Evolutionary conservation across 495 filamentous ascomycete species (phyloP), one percentile per base, ranked within the genome.

Genomic region (Penicillium roqueforti): DNA sequence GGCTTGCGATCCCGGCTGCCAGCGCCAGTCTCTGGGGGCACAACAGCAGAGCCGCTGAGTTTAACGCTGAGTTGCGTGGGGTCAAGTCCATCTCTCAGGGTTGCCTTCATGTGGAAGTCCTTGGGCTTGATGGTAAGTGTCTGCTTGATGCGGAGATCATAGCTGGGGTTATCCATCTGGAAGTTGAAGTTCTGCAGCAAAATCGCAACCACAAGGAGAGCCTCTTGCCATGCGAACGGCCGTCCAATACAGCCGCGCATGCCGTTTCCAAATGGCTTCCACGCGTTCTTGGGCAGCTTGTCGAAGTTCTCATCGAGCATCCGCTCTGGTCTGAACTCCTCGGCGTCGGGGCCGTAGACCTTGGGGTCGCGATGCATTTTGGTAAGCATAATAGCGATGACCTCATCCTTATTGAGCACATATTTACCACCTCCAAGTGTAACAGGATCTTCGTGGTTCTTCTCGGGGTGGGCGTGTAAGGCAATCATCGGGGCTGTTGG

Each of bases 101-200:
- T 76, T 7, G 86, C 87, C 22, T 76, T 81, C 74, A 93, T 88
- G 44, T 76, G 77, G 65, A 91, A 86, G 41, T 80, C 82, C 49
- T 85, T 83, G 0, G 89, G 89, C 65, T 92, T 93, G 65, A 88
- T 80, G 1, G 87, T 91, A 9, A 91, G 71, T 0, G 86, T 88
- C 64, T 87, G 80, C 63, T 86, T 87, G 58, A 87, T 68, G 53
- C 76, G 75, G 7, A 87, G 57, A 34, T 72, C 62, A 55, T 87
- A 87, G 23, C 56, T 66, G 3, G 76, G 74, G 58, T 87, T 78
- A 16, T 71, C 81, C 38, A 78, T 67, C 59, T 78, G 73, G 57
- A 87, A 82, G 49, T 86, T 78, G 47, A 88, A 75, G 56, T 82
- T 81, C 54, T 77, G 74, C n/a, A 88, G 68, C 51, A 88, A 49